A percentile compares a stretch with the other conserved stretches of the same genome.
Conservation (phyloP, 805 yeast species). For the Yarrowia porcina region DNA sequence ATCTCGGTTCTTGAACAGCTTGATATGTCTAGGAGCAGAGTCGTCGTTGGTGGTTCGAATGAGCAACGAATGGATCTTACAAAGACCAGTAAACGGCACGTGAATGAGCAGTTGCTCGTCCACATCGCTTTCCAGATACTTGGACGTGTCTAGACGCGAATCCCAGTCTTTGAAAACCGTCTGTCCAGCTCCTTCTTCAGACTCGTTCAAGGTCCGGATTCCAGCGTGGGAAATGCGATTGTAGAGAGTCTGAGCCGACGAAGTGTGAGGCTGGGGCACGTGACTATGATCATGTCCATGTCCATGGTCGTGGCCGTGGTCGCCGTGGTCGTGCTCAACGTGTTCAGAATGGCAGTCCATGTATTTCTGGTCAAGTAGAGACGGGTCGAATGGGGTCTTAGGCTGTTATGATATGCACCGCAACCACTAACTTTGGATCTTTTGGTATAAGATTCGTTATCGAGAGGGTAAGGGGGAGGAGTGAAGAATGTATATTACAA, state of each 20-base stretch:
- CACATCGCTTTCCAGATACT: conserved; percentile 60
- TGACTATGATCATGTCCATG: conserved; percentile 42
- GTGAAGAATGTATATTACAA: neutral
- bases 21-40: conserved; percentile 66
- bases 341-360: conserved; percentile 24
- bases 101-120: conserved; percentile 76
- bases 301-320: conserved; percentile 42
- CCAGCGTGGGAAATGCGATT: conserved; percentile 57
- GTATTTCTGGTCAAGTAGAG: no score
- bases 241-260: conserved; percentile 60
- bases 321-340: conserved; percentile 12
- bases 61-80: conserved; percentile 69
- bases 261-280: conserved; percentile 65
- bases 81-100: conserved; percentile 75
- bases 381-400: no score
- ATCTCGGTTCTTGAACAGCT: conserved; percentile 67
- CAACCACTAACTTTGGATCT: conserved; percentile 1
- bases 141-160: conserved; percentile 48
- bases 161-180: conserved; percentile 53
- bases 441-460: conserved; percentile 13
- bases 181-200: conserved; percentile 50
- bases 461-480: neutral
- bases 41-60: conserved; percentile 61
- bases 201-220: conserved; percentile 61
- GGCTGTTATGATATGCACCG: conserved; percentile 2